These are phyloP conservation scores for Hypomontagnella monticulosa DNA, from an alignment of 495 filamentous ascomycete species.

Conservation along the genomic window DNA sequence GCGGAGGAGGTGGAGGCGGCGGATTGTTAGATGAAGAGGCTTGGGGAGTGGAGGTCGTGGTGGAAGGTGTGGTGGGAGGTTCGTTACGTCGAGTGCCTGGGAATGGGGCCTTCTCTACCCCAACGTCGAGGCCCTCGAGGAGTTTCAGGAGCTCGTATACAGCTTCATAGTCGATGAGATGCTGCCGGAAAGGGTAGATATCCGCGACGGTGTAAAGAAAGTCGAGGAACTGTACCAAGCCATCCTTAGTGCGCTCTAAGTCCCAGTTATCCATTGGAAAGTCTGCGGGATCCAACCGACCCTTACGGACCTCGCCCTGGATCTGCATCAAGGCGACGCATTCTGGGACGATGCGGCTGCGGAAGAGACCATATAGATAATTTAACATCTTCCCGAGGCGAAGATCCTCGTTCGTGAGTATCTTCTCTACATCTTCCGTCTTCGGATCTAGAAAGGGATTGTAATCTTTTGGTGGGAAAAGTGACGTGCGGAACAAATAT, in stretches of 20 bases:
- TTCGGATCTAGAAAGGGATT: constrained; percentile 61
- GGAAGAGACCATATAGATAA: constrained; percentile 91
- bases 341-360: constrained; percentile 89
- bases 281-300: constrained; percentile 65
- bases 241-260: constrained; percentile 87
- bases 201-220: constrained; percentile 93
- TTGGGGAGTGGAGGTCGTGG: constrained; percentile 47
- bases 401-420: constrained; percentile 50
- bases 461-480: constrained; percentile 62
- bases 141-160: constrained; percentile 84
- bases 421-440: constrained; percentile 46
- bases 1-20: constrained; percentile 59
- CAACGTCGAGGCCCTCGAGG: constrained; percentile 84
- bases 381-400: constrained; percentile 72
- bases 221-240: constrained; percentile 90
- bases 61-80: constrained; percentile 39
- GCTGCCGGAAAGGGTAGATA: constrained; percentile 61
- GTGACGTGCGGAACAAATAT: constrained; percentile 75
- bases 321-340: constrained; percentile 92
- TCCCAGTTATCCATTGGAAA: constrained; percentile 97
- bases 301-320: constrained; percentile 82
- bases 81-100: constrained; percentile 50
- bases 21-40: constrained; percentile 56
- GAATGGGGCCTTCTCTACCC: constrained; percentile 77
- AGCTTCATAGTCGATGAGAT: constrained; percentile 89